These are phyloP conservation scores for Stylosanthes scabra DNA, from an alignment of 331 rosid species.

Conservation along the genomic window DNA sequence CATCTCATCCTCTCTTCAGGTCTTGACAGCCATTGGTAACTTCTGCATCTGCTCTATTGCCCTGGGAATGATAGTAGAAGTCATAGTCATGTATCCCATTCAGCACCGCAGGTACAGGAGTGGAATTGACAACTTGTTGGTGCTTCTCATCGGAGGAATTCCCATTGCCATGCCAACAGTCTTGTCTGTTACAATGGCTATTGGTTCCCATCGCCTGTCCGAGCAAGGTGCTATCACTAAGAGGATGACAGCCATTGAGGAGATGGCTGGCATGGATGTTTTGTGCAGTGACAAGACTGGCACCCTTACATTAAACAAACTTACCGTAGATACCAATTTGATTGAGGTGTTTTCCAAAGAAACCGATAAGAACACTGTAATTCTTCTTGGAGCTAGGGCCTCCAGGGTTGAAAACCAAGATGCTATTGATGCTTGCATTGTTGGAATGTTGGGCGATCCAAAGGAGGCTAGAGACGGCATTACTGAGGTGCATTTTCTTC, in stretches of 20 bases:
- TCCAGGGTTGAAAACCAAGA: conserved; percentile 94
- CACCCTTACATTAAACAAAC: conserved; percentile 88
- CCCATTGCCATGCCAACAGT: conserved; percentile 99
- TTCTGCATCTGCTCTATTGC: conserved; percentile 95
- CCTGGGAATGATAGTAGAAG: conserved; percentile 70
- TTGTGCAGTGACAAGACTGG: conserved; percentile 95
- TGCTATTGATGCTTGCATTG: conserved; percentile 96
- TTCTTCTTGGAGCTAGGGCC: conserved; percentile 87
- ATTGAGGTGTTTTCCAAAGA: conserved; percentile 79
- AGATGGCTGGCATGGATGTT: conserved; percentile 98
- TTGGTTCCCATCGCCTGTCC: conserved; percentile 87
- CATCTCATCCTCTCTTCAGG: too few relatives aligned
- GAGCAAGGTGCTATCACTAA: conserved; percentile 96
- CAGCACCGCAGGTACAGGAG: conserved; percentile 75
- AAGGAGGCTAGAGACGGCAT: conserved; percentile 96
- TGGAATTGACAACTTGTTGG: conserved; percentile 91
- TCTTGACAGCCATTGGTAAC: conserved; percentile 90
- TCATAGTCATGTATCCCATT: conserved; percentile 87
- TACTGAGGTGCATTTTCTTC: conserved; percentile 82
- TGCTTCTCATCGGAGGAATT: conserved; percentile 95
- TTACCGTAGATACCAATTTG: conserved; percentile 80
- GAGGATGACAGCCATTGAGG: conserved; percentile 99
- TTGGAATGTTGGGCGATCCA: conserved; percentile 96
- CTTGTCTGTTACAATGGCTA: conserved; percentile 95
- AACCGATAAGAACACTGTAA: conserved; percentile 58